A percentile compares a stretch with the other conserved stretches of the same genome.
phyloP scores from a whole-genome alignment of 2,329 filamentous ascomycete species.

The Talaromyces sp. region DNA sequence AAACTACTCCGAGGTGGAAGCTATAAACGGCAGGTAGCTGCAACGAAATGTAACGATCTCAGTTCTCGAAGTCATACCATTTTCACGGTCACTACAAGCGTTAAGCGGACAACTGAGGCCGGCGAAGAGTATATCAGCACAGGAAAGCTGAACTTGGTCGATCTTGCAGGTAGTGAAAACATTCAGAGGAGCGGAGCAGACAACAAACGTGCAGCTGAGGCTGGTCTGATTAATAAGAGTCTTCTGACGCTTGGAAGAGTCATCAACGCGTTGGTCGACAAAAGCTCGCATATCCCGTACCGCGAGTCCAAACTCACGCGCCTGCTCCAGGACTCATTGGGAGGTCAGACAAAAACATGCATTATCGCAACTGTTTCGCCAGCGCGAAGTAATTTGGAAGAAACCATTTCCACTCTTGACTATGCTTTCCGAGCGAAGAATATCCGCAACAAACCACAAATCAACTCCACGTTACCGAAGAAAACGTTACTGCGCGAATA shows the following conservation, averaged over 20 bases:
- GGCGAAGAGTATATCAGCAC: slow-evolving; percentile 88
- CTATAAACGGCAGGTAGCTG: slow-evolving; percentile 93
- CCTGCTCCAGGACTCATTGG: slow-evolving; percentile 91
- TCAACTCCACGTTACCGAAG: slow-evolving; percentile 89
- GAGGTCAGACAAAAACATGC: slow-evolving; percentile 94
- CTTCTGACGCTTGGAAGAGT: slow-evolving; percentile 90
- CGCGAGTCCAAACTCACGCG: slow-evolving; percentile 94
- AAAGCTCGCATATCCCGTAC: slow-evolving; percentile 82
- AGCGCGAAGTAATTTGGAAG: slow-evolving; percentile 90
- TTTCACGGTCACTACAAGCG: slow-evolving; percentile 91
- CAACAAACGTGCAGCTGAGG: slow-evolving; percentile 94
- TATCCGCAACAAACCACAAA: slow-evolving; percentile 94
- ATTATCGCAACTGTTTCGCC: slow-evolving; percentile 97
- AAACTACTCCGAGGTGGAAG: slow-evolving; percentile 85
- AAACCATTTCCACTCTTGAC: slow-evolving; percentile 96
- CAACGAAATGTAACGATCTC: slow-evolving; percentile 98
- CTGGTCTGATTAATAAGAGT: slow-evolving; percentile 97
- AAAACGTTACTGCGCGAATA: slow-evolving; percentile 89
- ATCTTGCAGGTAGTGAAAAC: slow-evolving; percentile 95
- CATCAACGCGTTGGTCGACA: slow-evolving; percentile 95
- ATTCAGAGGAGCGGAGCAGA: slow-evolving; percentile 96
- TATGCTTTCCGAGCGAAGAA: slow-evolving; percentile 98
- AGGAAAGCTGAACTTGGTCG: slow-evolving; percentile 93
- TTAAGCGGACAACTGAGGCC: slow-evolving; percentile 75
- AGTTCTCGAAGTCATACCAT: slow-evolving; percentile 96